Conservation (phyloP, 2,329 filamentous ascomycete species). For the Kalaharituber pfeilii region DNA sequence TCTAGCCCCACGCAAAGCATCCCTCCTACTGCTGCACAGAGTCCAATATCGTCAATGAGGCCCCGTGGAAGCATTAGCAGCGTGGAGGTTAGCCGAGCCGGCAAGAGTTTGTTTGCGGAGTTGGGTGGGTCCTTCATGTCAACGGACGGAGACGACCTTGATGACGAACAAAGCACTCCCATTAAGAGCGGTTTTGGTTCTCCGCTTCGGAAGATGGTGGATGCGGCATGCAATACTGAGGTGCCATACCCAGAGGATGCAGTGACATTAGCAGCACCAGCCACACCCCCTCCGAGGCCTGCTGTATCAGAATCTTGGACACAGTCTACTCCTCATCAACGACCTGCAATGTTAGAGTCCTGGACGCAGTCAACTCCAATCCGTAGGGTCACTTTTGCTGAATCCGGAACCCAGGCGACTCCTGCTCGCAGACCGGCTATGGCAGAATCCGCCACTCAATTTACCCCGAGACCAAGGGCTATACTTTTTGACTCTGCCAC, state of each 20-base stretch:
- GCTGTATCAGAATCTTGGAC: neutral
- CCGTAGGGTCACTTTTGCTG: neutral
- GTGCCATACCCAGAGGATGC: conserved; percentile 10
- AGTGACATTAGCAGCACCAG: neutral
- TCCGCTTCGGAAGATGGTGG: conserved; percentile 10
- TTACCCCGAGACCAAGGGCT: neutral
- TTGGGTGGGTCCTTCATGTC: conserved; percentile 56
- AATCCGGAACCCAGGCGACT: neutral
- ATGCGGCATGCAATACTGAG: conserved; percentile 16
- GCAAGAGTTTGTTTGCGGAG: conserved; percentile 80
- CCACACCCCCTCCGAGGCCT: neutral
- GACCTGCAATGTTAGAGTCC: neutral
- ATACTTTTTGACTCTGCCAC: neutral
- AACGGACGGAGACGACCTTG: conserved; percentile 53
- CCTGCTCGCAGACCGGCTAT: neutral
- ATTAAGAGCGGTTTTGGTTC: neutral
- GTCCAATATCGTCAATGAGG: conserved; percentile 34
- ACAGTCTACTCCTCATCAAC: neutral
- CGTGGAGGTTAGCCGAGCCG: conserved; percentile 33
- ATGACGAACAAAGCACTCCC: conserved; percentile 21
- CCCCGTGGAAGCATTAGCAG: conserved; percentile 30
- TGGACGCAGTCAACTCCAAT: neutral
- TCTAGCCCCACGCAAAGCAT: neutral
- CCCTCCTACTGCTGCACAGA: conserved; percentile 26
- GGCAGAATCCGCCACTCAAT: neutral